Evolutionary conservation across 164 flowering plant species (phyloP), one percentile per base, ranked within the genome.

Genomic region (Nelumbo lutea): DNA sequence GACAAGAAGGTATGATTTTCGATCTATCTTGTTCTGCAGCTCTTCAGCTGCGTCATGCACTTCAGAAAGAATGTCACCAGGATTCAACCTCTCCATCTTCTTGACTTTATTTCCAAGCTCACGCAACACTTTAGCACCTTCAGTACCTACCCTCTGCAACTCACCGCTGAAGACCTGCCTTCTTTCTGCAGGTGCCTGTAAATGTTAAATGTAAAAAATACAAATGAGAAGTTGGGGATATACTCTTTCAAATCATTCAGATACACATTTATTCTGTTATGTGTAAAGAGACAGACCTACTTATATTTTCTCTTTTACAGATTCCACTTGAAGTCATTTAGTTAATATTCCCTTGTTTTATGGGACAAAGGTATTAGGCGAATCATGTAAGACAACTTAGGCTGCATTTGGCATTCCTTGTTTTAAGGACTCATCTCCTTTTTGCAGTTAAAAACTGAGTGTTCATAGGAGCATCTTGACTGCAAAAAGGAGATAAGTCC

Each of bases 41-140:
- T 80, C 84, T 76, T 90, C 97, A 27, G 93, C 98, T 60, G 96
- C 99, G 40, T 82, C 79, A 15, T 89, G 98, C 38, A 92, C 96
- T 68, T 83, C 83, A 1, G 69, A 42, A 3, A 89, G 84, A 2
- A 92, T 78, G 72, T 87, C 84, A 14, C 58, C 80, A 0, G 79
- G 68, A 64, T 76, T 70, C 64, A 90, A 62, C 75, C 82, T 90
- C 70, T 72, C 97, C 98, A 95, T 89, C 64, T 66, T 83, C 72
- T 89, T 83, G 1, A 95, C 79, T 74, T 88, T 95, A 69, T 67
- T 76, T 44, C 91, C 98, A 60, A 95, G 83, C 65, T 83, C 86
- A 47, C 88, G 90, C 44, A 95, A 62, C 3, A 90, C 84, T 77
- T 85, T 89, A 13, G 99, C 98, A 39, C 99, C 96, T 73, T 81